phyloP scores from a whole-genome alignment of 768 basidiomycete species.

The Strobilomyces dryophilus region DNA sequence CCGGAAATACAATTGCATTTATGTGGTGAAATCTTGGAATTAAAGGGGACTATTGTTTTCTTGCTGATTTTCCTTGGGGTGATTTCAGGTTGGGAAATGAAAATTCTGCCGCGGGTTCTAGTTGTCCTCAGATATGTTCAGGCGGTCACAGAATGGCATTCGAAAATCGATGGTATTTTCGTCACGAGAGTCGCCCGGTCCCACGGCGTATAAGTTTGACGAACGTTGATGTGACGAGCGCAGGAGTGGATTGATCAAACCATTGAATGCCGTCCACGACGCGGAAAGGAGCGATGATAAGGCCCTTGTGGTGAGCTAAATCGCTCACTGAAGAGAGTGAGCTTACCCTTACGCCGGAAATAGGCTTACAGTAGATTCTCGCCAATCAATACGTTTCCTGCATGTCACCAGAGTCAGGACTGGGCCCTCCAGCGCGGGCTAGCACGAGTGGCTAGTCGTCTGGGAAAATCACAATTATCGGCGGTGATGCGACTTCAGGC shows the following conservation, averaged over 20 bases:
- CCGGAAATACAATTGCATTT: not conserved
- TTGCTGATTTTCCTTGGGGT: not conserved
- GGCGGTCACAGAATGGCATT: not conserved
- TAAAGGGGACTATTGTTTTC: not conserved
- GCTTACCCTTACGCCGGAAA: not conserved
- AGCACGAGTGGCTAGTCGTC: not conserved
- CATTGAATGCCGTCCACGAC: no score
- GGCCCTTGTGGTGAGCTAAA: not conserved
- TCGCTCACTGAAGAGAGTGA: not conserved
- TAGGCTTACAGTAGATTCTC: not conserved
- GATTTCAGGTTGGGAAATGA: slow-evolving; percentile 3
- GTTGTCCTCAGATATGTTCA: not conserved
- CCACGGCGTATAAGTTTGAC: not conserved
- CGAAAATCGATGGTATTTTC: not conserved
- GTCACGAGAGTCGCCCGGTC: not conserved
- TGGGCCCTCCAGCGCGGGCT: not conserved
- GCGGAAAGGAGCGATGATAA: not conserved
- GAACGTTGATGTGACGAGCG: not conserved
- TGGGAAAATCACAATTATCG: not conserved
- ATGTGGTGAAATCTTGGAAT: not conserved
- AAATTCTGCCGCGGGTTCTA: not conserved
- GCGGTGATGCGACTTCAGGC: not conserved
- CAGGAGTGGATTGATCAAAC: not conserved
- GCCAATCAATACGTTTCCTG: not conserved
- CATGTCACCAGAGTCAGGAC: not conserved